Percentiles rank a stretch among this genome's conserved stretches.
Evolutionary conservation across 371 early-diverging fungal species (phyloP).

Genomic region (Funneliformis caledonium): DNA sequence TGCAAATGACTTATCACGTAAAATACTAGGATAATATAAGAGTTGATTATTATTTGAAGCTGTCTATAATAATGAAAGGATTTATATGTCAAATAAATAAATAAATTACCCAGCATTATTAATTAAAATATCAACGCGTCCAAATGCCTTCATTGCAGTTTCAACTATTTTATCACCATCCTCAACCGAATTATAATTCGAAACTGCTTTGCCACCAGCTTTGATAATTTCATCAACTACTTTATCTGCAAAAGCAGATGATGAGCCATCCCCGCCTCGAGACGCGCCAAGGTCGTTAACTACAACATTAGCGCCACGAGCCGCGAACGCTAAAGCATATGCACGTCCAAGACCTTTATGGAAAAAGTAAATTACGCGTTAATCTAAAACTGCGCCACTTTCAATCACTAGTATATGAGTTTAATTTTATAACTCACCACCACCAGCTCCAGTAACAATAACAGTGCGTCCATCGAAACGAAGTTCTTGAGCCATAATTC

Average conservation of each 20-base stretch:
- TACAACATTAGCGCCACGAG: conserved; percentile 87
- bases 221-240: conserved; percentile 94
- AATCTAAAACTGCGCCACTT: background rate
- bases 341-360: conserved; percentile 79
- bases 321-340: conserved; percentile 91
- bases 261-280: conserved; percentile 78
- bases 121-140: conserved; percentile 93
- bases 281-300: conserved; percentile 93
- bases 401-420: no score
- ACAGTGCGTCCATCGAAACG: conserved; percentile 93
- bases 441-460: conserved; percentile 97
- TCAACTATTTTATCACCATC: conserved; percentile 96
- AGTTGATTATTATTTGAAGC: no score
- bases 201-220: conserved; percentile 94
- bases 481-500: conserved; percentile 48
- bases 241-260: conserved; percentile 86
- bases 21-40: conserved; percentile 62
- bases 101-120: conserved; percentile 87
- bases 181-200: conserved; percentile 97
- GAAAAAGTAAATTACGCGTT: background rate
- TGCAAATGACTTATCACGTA: conserved; percentile 95
- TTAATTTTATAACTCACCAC: conserved; percentile 61
- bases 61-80: no score
- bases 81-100: background rate
- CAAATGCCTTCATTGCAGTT: conserved; percentile 94